Base-by-base conservation (phyloP, 352 stramenopile genomes). In the Phytophthora citrophthora region DNA sequence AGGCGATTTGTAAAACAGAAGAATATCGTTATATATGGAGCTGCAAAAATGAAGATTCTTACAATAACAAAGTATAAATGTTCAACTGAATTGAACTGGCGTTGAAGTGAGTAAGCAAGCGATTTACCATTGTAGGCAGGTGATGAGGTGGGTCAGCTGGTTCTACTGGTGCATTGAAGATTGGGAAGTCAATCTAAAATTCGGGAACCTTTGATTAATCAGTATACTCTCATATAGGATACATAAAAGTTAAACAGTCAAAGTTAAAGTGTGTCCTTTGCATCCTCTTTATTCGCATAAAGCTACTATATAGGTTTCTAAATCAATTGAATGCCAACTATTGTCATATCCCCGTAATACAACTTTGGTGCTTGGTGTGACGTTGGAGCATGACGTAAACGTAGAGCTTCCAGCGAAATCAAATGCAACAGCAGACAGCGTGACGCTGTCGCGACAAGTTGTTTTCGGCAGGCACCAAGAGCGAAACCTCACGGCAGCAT, bases 361-460 rank as follows among this genome's bases (percentile, higher is more conserved):
- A 34, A 34, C 7, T 54, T 48, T 64, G 55, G 55, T 70, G 62
- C 62, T 70, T 70, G 62, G 55, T 64, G 47, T 54, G 54, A 55
- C 58, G 53, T 27, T 20, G 2, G 20, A 9, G 36, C 46, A 71
- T 74, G 54, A 71, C 67, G 67, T 68, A 74, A 74, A 68, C 67
- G 23, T 11, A 15, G 9, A 18, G 13, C 53, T 32, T 10, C 49
- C 59, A 70, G 60, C 60, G 65, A 70, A 74, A 74, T 61, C 66
- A 74, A 27, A 24, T 44, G 5, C 5, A 5, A 26, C 45, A 53
- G 38, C 45, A 61, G 54, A 54, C 32, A 49, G 23, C 12, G 27
- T 50, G 44, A 43, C 40, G 58, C 32, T 15, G 18, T 13, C 31
- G 2, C 27, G 27, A 32, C 27, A 32, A 32, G 27, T 29, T 16